These are phyloP conservation scores for Uronychia setigera DNA, from an alignment of 73 alveolate species.

Conservation along the genomic window DNA sequence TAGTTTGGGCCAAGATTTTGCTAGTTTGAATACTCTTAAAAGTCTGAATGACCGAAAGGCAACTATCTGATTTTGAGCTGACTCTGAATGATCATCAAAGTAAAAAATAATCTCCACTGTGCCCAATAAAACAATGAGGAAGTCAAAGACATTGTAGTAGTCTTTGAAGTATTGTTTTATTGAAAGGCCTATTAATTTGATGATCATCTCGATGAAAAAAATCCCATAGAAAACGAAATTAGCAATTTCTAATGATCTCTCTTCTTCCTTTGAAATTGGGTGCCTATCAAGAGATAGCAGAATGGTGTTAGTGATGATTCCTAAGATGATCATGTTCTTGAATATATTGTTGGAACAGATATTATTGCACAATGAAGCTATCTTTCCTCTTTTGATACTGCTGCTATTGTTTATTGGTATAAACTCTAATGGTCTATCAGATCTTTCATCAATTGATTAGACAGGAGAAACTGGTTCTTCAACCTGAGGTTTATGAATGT, in stretches of 20 bases:
- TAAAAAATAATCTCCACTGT: slow-evolving; percentile 3
- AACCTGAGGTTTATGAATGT: background rate
- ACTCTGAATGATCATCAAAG: background rate
- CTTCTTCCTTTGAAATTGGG: background rate
- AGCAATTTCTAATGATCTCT: background rate
- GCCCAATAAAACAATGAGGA: slow-evolving; percentile 18
- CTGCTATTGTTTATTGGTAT: background rate
- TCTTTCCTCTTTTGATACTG: no score
- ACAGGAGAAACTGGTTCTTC: background rate
- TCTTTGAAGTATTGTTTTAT: slow-evolving; percentile 22
- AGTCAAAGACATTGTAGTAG: slow-evolving; percentile 31
- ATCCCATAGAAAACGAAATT: slow-evolving; percentile 17
- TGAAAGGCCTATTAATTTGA: slow-evolving; percentile 35
- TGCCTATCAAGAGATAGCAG: slow-evolving; percentile 21
- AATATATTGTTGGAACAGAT: background rate
- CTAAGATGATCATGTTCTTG: slow-evolving; percentile 20
- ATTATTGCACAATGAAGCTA: background rate
- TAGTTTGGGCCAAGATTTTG: slow-evolving; percentile 32
- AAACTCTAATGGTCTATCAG: background rate
- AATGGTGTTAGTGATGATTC: slow-evolving; percentile 63
- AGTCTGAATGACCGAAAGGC: slow-evolving; percentile 30
- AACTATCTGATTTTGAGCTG: background rate
- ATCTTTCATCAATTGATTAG: background rate
- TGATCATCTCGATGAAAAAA: slow-evolving; percentile 23
- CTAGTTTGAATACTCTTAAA: slow-evolving; percentile 25